Conservation (phyloP, 2,329 filamentous ascomycete species). For the Myriosclerotinia duriaeana region DNA sequence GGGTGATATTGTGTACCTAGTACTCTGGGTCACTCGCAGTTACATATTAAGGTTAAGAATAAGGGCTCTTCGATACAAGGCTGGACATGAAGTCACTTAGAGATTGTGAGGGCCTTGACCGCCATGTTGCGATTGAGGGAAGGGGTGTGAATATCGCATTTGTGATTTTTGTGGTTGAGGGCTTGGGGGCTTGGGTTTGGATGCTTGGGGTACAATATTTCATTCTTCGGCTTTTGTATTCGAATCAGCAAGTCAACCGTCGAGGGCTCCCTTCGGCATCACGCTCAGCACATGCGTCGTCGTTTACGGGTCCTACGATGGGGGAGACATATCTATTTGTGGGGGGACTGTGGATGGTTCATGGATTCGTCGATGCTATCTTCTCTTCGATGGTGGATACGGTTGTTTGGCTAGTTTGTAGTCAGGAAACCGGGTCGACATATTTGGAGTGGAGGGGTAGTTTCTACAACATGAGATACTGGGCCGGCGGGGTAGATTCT, state of each 20-base stretch:
- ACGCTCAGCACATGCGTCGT: background rate
- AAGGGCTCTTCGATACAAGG: background rate
- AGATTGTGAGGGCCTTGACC: background rate
- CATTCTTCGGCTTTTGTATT: background rate
- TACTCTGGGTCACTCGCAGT: background rate
- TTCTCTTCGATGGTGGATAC: background rate
- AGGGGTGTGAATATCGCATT: constrained; percentile 4
- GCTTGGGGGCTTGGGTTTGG: constrained; percentile 4
- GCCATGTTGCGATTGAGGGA: background rate
- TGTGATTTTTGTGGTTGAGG: background rate
- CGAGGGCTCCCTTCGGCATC: background rate
- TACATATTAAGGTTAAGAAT: background rate
- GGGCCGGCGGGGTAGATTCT: background rate
- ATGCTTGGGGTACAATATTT: constrained; percentile 20
- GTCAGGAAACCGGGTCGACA: background rate
- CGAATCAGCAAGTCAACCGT: background rate
- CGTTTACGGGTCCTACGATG: background rate
- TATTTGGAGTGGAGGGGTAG: background rate
- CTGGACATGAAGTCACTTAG: background rate
- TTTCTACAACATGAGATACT: constrained; percentile 13
- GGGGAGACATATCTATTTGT: constrained; percentile 3
- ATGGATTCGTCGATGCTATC: background rate
- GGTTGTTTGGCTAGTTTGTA: background rate
- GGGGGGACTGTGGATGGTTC: background rate
- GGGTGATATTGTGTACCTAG: no score